Conservation (phyloP, 2,329 filamentous ascomycete species). For the Cladosporium oxysporum region DNA sequence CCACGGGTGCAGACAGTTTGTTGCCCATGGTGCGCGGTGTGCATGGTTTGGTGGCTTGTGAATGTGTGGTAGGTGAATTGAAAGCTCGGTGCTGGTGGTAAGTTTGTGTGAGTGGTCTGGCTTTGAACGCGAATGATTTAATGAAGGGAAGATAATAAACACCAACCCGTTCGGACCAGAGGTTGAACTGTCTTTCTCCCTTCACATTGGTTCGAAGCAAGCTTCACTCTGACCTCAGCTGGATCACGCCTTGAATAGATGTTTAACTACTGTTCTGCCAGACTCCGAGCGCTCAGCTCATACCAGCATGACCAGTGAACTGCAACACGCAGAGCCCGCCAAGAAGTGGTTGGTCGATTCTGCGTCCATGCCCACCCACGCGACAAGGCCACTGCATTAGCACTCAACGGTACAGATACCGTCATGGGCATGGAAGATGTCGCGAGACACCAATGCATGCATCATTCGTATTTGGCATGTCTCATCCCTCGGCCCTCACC, state of each 20-base stretch:
- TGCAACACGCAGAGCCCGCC: background rate
- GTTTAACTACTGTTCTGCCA: background rate
- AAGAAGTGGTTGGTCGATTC: background rate
- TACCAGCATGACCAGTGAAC: background rate
- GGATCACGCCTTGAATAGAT: background rate
- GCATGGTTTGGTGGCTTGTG: background rate
- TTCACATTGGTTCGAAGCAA: background rate
- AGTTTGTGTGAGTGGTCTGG: background rate
- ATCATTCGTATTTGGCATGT: background rate
- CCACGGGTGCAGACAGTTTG: background rate
- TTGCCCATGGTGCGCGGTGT: background rate
- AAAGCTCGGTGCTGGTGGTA: background rate
- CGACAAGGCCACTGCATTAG: background rate
- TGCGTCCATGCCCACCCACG: background rate
- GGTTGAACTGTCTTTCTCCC: background rate
- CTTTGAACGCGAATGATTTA: background rate
- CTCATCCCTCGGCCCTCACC: background rate
- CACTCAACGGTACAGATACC: background rate
- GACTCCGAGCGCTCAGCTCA: background rate
- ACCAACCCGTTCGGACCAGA: background rate
- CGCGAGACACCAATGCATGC: background rate
- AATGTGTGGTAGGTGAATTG: background rate
- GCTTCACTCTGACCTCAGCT: background rate
- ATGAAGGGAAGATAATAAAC: background rate
- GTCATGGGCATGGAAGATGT: background rate